Evolutionary conservation across 2,329 filamentous ascomycete species (phyloP), one percentile per base, ranked within the genome.

Genomic region (Aspergillus piperis): DNA sequence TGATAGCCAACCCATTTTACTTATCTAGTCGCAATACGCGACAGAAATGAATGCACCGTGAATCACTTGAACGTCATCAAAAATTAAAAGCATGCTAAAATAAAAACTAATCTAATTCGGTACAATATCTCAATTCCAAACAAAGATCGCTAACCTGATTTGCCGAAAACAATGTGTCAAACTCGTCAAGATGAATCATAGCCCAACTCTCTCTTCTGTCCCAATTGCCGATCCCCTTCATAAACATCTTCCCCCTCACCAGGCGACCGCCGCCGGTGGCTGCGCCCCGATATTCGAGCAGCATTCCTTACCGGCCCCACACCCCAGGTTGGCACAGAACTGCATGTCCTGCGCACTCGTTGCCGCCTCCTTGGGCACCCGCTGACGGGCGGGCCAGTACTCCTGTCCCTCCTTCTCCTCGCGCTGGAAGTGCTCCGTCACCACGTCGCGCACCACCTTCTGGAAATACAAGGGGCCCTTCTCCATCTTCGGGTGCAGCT

Each of bases 401-500:
- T 85, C 79, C 42, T 72, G 66, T 13, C 78, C 77, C 0, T 69
- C 75, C 8, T 74, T 73, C 60, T 79, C 74, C 67, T 86, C 83
- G 25, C 74, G 73, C 61, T 78, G 70, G 38, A 65, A 75, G 66
- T 86, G 83, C 36, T 76, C 74, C 53, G 75, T 75, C 50, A 86
- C 72, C 13, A 80, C 63, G 44, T 83, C 79, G 5, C 83, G 80
- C 32, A 85, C 79, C 5, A 72, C 66, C 21, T 78, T 78, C 74
- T 86, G 83, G 78, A 86, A 86, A 72, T 81, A 81, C 1, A 86
- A 73, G 0, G 83, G 81, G 0, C 82, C 82, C 68, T 84, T 82
- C 68, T 88, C 86, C 75, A 83, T 79, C 38, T 77, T 74, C 0
- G 86, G 83, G 68, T 88, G 85, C 70, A 87, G 73, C 71, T 87